A percentile compares a stretch with the other conserved stretches of the same genome.
phyloP scores from a whole-genome alignment of 164 flowering plant genomes.

The Magnolia changhungtana region DNA sequence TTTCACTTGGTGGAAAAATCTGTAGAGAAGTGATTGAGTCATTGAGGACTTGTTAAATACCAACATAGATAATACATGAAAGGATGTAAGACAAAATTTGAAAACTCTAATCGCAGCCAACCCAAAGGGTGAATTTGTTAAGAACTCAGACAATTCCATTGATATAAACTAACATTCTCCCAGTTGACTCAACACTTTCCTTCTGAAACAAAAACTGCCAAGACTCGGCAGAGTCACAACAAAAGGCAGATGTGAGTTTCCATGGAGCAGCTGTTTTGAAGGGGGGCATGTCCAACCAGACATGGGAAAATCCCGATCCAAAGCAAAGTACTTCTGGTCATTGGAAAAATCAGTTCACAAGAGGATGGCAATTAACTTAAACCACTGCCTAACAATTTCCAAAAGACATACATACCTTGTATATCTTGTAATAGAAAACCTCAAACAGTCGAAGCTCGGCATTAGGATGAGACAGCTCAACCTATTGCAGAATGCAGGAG shows the following conservation, averaged over 20 bases:
- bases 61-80: not conserved
- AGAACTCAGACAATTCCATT: not conserved
- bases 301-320: not conserved
- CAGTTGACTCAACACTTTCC: not conserved
- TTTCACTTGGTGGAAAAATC: slow-evolving; percentile 73
- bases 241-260: not conserved
- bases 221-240: not conserved
- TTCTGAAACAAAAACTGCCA: not conserved
- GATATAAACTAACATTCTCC: not conserved
- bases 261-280: not conserved
- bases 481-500: slow-evolving; percentile 43
- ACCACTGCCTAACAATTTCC: not conserved
- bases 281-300: not conserved
- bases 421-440: slow-evolving; percentile 97
- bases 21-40: slow-evolving; percentile 26
- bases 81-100: not conserved
- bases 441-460: slow-evolving; percentile 93
- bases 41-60: not conserved
- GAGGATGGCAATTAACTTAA: not conserved
- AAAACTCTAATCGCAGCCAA: not conserved
- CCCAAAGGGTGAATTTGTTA: no score
- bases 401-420: slow-evolving; percentile 54
- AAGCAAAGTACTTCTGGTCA: not conserved
- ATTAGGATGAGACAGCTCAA: slow-evolving; percentile 83
- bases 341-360: not conserved